Conservation (phyloP, 177 flowering plant genomes). For the Telopea speciosissima region DNA sequence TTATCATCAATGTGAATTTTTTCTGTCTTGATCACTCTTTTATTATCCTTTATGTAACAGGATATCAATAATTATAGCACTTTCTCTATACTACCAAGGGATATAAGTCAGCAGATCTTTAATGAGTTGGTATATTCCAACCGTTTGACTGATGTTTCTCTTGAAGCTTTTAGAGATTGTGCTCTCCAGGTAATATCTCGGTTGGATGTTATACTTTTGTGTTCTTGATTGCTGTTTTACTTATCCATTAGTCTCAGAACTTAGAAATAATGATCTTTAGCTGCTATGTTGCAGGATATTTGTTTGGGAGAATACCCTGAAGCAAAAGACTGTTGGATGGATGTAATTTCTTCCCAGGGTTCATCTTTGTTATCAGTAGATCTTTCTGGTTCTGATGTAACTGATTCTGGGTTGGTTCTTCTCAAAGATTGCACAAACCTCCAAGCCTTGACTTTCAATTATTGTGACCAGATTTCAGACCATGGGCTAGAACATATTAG, state of each 20-base stretch:
- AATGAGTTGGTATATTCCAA: slow-evolving; percentile 63
- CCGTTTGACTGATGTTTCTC: slow-evolving; percentile 36
- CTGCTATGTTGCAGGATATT: slow-evolving; percentile 52
- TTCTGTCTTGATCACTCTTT: background rate
- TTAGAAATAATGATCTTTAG: background rate
- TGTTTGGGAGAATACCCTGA: slow-evolving; percentile 80
- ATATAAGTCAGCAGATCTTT: slow-evolving; percentile 76
- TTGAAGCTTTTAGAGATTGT: slow-evolving; percentile 83
- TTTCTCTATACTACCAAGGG: slow-evolving; percentile 78
- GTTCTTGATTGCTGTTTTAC: background rate
- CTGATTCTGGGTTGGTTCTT: slow-evolving; percentile 56
- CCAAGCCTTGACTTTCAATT: slow-evolving; percentile 56
- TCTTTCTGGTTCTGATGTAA: slow-evolving; percentile 77
- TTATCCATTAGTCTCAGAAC: background rate
- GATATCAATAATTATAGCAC: slow-evolving; percentile 22
- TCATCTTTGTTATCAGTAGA: slow-evolving; percentile 76
- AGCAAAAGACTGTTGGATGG: slow-evolving; percentile 78
- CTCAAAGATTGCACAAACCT: slow-evolving; percentile 68
- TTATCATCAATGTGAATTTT: background rate
- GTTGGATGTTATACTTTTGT: background rate
- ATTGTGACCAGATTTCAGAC: slow-evolving; percentile 67
- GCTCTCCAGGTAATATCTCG: slow-evolving; percentile 58
- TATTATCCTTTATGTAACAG: slow-evolving; percentile 25
- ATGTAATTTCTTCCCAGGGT: slow-evolving; percentile 81
- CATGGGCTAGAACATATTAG: slow-evolving; percentile 47